Evolutionary conservation across 1,284 basidiomycete genomes (phyloP).

Genomic region (Heterobasidion occidentale): DNA sequence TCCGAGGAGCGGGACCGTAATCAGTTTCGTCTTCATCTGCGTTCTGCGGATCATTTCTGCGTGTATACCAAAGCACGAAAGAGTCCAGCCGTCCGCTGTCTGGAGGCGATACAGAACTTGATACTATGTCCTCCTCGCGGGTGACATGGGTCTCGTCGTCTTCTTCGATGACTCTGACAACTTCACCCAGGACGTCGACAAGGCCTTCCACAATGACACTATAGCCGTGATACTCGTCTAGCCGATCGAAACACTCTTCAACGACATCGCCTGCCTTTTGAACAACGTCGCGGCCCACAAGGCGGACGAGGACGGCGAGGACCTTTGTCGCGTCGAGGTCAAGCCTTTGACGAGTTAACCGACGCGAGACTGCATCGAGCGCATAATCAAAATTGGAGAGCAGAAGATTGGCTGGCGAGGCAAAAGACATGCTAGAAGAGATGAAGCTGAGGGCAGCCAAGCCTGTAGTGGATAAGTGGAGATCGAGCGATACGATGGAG

Average conservation of each 20-base stretch:
- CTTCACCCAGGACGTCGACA: conserved; percentile 78
- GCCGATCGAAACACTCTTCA: conserved; percentile 89
- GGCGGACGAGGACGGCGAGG: conserved; percentile 71
- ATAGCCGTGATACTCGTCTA: conserved; percentile 93
- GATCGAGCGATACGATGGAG: conserved; percentile 64
- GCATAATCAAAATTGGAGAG: conserved; percentile 94
- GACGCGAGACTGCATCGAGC: conserved; percentile 78
- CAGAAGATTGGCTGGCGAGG: conserved; percentile 76
- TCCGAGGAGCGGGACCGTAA: conserved; percentile 55
- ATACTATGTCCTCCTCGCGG: conserved; percentile 6
- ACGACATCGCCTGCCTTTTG: conserved; percentile 85
- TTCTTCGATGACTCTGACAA: conserved; percentile 61
- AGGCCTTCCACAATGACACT: conserved; percentile 77
- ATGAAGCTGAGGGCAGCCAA: conserved; percentile 64
- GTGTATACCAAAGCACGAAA: conserved; percentile 60
- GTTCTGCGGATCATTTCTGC: conserved; percentile 29
- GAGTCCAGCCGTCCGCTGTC: conserved; percentile 28
- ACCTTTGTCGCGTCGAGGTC: conserved; percentile 78
- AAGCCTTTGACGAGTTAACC: conserved; percentile 69
- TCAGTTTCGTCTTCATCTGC: conserved; percentile 33
- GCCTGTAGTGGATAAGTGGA: conserved; percentile 64
- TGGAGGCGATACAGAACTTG: conserved; percentile 3
- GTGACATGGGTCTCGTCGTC: conserved; percentile 29
- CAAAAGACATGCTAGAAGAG: conserved; percentile 68
- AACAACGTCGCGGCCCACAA: conserved; percentile 81